phyloP scores from a whole-genome alignment of 208 protist species.

The Lotmaria passim region DNA sequence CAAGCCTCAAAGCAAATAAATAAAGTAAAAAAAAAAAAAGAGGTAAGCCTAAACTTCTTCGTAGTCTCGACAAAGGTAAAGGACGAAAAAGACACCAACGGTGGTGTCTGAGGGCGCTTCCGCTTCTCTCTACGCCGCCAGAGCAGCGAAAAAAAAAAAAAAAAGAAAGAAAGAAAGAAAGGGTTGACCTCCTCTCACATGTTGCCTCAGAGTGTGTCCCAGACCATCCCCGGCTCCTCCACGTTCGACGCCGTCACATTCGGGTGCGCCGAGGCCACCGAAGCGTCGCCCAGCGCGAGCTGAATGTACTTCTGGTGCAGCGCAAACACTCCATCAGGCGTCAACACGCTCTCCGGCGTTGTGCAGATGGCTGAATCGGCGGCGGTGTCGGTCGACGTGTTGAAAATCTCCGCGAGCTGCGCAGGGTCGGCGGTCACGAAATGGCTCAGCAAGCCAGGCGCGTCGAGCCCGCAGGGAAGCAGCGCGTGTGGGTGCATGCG shows the following conservation, averaged over 20 bases:
- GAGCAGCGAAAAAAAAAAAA: too few relatives aligned
- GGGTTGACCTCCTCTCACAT: too few relatives aligned
- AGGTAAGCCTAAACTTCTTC: too few relatives aligned
- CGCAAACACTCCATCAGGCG: constrained; percentile 32
- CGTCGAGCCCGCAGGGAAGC: constrained; percentile 71
- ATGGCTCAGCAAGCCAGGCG: constrained; percentile 52
- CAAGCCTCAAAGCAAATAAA: too few relatives aligned
- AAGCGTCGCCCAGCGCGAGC: constrained; percentile 29
- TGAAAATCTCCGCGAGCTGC: constrained; percentile 19
- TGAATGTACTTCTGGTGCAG: constrained; percentile 61
- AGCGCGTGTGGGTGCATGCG: constrained; percentile 69
- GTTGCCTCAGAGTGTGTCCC: constrained; percentile 18
- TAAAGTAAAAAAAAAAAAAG: too few relatives aligned
- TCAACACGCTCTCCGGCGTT: constrained; percentile 24
- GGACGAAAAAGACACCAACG: too few relatives aligned
- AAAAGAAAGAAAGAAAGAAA: too few relatives aligned
- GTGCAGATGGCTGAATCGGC: constrained; percentile 20
- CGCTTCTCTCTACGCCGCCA: too few relatives aligned
- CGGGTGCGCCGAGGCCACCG: neutral
- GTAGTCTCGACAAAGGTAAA: too few relatives aligned
- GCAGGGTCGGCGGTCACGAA: constrained; percentile 52
- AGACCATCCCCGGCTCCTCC: constrained; percentile 28
- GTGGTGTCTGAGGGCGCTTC: too few relatives aligned
- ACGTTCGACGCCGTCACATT: neutral
- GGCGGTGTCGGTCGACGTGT: constrained; percentile 4